Evolutionary conservation across 1,139 yeast genomes (phyloP), one percentile per base, ranked within the genome.

Genomic region (Suzukiozyma palmioleophila): DNA sequence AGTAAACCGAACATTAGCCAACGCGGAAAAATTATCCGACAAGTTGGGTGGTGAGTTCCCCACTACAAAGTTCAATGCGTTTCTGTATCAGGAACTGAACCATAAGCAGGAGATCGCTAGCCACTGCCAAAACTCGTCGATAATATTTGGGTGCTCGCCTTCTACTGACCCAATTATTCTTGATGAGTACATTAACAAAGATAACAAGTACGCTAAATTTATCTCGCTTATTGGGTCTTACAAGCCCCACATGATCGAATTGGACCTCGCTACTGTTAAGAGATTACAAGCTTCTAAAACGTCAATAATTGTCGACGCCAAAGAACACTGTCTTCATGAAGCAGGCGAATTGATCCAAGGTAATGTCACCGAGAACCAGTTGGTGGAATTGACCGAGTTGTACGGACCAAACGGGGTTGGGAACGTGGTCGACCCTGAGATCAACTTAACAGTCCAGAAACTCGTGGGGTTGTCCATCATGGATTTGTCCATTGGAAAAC

Each of bases 241-340:
- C 53, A 79, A 80, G 52, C 85, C 86, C 3, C 73, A 75, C 44
- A 81, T 82, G 88, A 67, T 68, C 35, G 89, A 81, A 54, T 72
- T 80, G 39, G 85, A 80, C 42, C 62, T 69, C 22, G 62, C 55
- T 1, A 57, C 75, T 26, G 59, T 80, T 4, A 42, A 54, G 15
- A 64, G 68, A 8, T 52, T 61, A 42, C 46, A 53, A 29, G 45
- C 43, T 1, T 30, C 41, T 10, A 46, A 46, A 3, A 42, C 55
- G 11, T 66, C 66, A 40, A 66, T 81, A 24, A 57, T 81, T 6
- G 86, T 81, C 3, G 89, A 82, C 49, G 77, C 85, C 0, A 65
- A 62, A 35, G 75, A 71, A 16, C 84, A 80, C 43, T 68, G 79
- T 3, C 54, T 77, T 22, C 62, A 60, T 5, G 89, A 82, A 56